These are phyloP conservation scores for Blepharisma japonicum DNA, from an alignment of 73 alveolate species.

Conservation along the genomic window DNA sequence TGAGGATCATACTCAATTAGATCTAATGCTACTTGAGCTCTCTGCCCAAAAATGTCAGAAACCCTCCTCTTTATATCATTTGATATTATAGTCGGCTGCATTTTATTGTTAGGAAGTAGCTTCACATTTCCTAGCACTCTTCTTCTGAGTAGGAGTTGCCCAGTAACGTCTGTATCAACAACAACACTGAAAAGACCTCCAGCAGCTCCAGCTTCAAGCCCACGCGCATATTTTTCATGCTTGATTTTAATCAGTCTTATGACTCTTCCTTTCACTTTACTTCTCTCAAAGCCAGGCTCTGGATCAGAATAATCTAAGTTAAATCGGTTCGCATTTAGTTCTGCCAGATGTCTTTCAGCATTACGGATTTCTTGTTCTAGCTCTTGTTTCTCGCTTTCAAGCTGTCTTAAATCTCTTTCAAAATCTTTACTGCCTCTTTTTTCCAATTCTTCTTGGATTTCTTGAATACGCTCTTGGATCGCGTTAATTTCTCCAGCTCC, in stretches of 20 bases:
- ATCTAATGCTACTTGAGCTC: slow-evolving; percentile 78
- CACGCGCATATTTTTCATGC: slow-evolving; percentile 73
- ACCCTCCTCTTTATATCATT: slow-evolving; percentile 34
- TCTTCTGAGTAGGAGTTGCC: slow-evolving; percentile 65
- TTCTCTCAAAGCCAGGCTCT: slow-evolving; percentile 74
- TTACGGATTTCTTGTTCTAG: slow-evolving; percentile 33
- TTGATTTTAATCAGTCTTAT: slow-evolving; percentile 82
- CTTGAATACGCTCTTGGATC: no score
- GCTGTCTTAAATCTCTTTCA: neutral
- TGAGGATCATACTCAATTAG: slow-evolving; percentile 74
- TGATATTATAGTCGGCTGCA: slow-evolving; percentile 26
- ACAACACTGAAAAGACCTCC: slow-evolving; percentile 81
- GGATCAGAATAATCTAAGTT: slow-evolving; percentile 74
- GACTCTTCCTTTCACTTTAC: slow-evolving; percentile 85
- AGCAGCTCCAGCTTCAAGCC: slow-evolving; percentile 91
- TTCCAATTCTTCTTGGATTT: no score
- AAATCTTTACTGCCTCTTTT: no score
- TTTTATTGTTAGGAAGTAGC: slow-evolving; percentile 76
- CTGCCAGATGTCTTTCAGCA: slow-evolving; percentile 32
- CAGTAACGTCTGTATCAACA: slow-evolving; percentile 81
- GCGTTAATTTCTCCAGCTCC: no score
- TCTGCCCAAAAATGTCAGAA: slow-evolving; percentile 40
- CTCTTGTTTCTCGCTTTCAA: slow-evolving; percentile 26
- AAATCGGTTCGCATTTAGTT: slow-evolving; percentile 38
- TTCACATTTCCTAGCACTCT: slow-evolving; percentile 63